phyloP scores from a whole-genome alignment of 148 eudicot genomes.

The Fallopia convolvulus region DNA sequence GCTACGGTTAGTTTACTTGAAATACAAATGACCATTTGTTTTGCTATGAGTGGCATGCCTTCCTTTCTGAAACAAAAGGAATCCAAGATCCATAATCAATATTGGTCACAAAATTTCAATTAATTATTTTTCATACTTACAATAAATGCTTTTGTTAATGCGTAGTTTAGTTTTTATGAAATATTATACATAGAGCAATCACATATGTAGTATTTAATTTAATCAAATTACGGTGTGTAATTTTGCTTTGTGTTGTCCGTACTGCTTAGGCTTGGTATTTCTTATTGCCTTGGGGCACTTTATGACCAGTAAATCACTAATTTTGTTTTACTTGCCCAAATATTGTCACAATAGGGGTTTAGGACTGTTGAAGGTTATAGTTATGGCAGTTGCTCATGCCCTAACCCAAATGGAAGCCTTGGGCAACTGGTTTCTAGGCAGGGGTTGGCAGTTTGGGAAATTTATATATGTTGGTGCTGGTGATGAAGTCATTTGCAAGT shows the following conservation, averaged over 20 bases:
- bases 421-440: neutral
- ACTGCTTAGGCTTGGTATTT: neutral
- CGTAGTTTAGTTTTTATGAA: neutral
- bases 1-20: constrained; percentile 58
- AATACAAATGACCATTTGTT: neutral
- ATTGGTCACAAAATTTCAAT: neutral
- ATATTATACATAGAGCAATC: neutral
- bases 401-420: neutral
- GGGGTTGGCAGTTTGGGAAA: neutral
- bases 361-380: neutral
- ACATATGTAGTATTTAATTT: neutral
- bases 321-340: neutral
- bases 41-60: neutral
- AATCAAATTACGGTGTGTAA: neutral
- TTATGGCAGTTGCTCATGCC: neutral
- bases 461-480: neutral
- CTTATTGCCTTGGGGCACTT: neutral
- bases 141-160: neutral
- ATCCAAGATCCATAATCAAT: neutral
- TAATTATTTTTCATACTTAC: neutral
- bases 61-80: neutral
- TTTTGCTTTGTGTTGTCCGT: neutral
- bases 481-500: neutral
- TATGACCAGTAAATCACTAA: neutral
- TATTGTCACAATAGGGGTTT: neutral